Percentiles rank a stretch among this genome's conserved stretches.
These are phyloP conservation scores for Polyporus arcularius DNA, from an alignment of 768 basidiomycete genomes.

Conservation along the genomic window DNA sequence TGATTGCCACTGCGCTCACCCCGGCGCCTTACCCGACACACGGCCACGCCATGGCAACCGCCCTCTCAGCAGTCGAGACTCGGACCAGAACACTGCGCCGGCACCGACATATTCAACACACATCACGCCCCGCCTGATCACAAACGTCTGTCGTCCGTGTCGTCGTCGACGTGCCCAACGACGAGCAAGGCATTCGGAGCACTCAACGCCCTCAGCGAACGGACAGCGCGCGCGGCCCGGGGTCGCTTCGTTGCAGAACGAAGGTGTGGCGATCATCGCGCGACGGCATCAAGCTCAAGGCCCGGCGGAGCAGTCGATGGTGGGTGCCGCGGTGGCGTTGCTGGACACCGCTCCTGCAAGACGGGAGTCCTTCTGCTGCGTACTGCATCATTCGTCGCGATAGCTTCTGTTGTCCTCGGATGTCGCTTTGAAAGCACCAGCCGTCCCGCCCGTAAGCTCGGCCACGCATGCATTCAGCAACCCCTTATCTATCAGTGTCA, in stretches of 20 bases:
- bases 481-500: background rate
- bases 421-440: background rate
- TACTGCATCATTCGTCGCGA: background rate
- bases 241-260: too few relatives aligned
- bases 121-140: too few relatives aligned
- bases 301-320: too few relatives aligned
- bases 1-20: slow-evolving; percentile 10
- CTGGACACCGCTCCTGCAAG: background rate
- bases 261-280: background rate
- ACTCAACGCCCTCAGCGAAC: too few relatives aligned
- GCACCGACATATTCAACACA: too few relatives aligned
- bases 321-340: background rate
- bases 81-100: too few relatives aligned
- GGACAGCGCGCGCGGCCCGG: too few relatives aligned
- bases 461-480: background rate
- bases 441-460: background rate
- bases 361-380: background rate
- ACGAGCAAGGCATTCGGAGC: too few relatives aligned
- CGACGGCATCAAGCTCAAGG: background rate
- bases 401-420: background rate
- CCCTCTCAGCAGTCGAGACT: background rate
- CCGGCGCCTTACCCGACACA: background rate
- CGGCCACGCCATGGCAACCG: slow-evolving; percentile 21
- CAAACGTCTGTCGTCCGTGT: too few relatives aligned
- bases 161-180: too few relatives aligned